Conservation (phyloP, 129 eudicot species). For the Logfia minima region DNA sequence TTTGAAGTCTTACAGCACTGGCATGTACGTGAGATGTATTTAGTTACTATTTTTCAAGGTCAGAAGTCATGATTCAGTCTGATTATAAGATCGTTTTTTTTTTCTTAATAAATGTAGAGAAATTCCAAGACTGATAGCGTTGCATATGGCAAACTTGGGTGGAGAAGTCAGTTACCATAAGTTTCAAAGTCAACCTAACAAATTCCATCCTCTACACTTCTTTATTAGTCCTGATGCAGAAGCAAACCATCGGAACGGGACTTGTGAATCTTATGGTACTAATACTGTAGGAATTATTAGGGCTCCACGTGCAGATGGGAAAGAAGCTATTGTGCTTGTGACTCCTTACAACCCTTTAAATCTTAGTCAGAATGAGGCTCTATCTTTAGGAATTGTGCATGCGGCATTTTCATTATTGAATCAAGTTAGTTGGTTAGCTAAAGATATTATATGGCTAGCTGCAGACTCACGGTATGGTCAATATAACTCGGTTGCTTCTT, state of each 20-base stretch:
- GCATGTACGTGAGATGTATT: conserved; percentile 57
- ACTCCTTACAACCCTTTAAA: conserved; percentile 82
- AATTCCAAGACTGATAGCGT: conserved; percentile 62
- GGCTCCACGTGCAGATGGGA: conserved; percentile 98
- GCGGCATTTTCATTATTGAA: conserved; percentile 69
- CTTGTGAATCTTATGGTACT: conserved; percentile 54
- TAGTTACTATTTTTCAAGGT: neutral
- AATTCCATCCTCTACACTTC: conserved; percentile 72
- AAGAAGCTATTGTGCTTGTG: conserved; percentile 87
- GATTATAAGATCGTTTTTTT: conserved; percentile 18
- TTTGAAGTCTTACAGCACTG: conserved; percentile 34
- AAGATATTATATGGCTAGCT: conserved; percentile 97
- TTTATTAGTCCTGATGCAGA: conserved; percentile 64
- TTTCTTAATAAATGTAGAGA: conserved; percentile 50
- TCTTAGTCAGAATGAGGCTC: conserved; percentile 52
- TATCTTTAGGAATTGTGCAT: conserved; percentile 76
- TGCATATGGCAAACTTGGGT: conserved; percentile 58
- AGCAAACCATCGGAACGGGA: conserved; percentile 42
- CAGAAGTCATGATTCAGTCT: neutral
- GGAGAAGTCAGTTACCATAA: conserved; percentile 83
- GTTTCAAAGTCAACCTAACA: conserved; percentile 56
- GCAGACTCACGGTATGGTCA: conserved; percentile 89
- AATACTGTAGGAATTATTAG: conserved; percentile 83
- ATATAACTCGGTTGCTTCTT: conserved; percentile 69
- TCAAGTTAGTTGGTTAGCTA: conserved; percentile 90